Evolutionary conservation across 75 land plant genomes (phyloP).

Genomic region (Pseudotsuga menziesii): DNA sequence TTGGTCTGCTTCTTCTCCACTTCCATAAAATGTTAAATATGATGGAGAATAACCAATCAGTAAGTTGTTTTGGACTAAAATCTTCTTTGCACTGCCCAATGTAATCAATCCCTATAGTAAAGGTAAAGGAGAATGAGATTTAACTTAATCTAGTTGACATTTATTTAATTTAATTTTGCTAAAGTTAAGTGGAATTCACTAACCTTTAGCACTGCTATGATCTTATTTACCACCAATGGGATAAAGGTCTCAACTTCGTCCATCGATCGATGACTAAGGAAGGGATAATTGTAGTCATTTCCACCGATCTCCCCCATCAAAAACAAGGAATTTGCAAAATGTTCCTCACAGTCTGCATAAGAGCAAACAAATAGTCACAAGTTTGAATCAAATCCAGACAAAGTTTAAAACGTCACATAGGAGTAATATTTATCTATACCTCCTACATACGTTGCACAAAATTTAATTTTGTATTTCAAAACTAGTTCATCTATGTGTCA

Average conservation of each 20-base stretch:
- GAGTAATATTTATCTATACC: too few relatives aligned
- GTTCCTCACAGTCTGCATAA: constrained; percentile 1
- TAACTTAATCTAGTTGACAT: too few relatives aligned
- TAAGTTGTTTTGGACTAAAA: neutral
- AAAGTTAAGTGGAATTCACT: neutral
- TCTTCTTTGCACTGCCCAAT: neutral
- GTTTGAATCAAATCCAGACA: too few relatives aligned
- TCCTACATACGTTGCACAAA: neutral
- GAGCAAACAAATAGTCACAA: too few relatives aligned
- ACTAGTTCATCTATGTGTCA: neutral
- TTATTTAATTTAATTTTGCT: too few relatives aligned
- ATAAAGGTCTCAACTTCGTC: constrained; percentile 7
- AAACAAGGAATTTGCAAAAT: constrained; percentile 10
- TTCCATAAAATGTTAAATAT: constrained; percentile 2
- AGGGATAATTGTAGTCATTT: constrained; percentile 25
- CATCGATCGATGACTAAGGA: neutral
- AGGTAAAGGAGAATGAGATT: neutral
- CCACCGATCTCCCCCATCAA: constrained; percentile 29
- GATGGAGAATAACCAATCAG: neutral
- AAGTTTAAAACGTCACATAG: too few relatives aligned
- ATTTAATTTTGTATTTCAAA: neutral
- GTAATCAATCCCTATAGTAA: neutral
- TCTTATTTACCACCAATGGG: neutral
- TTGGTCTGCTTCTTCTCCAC: neutral
- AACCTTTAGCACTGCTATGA: neutral